Evolutionary conservation across 139 green algal genomes (phyloP).

Genomic region (Chlamydomonas sphaeroides): DNA sequence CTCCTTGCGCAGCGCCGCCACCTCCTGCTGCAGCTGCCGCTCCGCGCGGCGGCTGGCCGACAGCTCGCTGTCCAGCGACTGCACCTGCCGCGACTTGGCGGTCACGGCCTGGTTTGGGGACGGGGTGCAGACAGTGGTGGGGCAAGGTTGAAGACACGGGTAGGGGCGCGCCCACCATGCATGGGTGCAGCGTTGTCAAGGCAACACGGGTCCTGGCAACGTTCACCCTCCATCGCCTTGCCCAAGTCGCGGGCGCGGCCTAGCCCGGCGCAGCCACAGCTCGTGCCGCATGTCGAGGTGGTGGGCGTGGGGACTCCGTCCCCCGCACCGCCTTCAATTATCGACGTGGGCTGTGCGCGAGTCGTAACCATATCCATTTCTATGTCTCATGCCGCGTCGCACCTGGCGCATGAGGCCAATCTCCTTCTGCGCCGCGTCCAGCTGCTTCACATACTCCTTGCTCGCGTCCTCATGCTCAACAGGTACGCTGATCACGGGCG

Average conservation of each 20-base stretch:
- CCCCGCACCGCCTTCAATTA: too few relatives aligned
- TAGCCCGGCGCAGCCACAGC: too few relatives aligned
- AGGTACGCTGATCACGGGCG: conserved; percentile 14
- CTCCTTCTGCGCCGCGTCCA: conserved; percentile 33
- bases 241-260: too few relatives aligned
- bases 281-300: too few relatives aligned
- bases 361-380: too few relatives aligned
- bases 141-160: neutral
- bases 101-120: conserved; percentile 26
- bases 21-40: conserved; percentile 9
- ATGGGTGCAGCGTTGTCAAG: neutral
- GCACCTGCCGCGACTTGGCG: conserved; percentile 25
- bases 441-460: conserved; percentile 29
- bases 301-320: too few relatives aligned
- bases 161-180: neutral
- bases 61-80: conserved; percentile 32
- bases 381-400: too few relatives aligned
- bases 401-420: conserved; percentile 28
- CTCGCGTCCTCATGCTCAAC: conserved; percentile 11
- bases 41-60: conserved; percentile 7
- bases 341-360: too few relatives aligned
- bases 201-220: neutral
- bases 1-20: neutral
- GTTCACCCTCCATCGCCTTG: too few relatives aligned
- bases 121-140: neutral